These are phyloP conservation scores for Tillandsia fasciculata DNA, from an alignment of 176 grass and related monocot species.

Conservation along the genomic window DNA sequence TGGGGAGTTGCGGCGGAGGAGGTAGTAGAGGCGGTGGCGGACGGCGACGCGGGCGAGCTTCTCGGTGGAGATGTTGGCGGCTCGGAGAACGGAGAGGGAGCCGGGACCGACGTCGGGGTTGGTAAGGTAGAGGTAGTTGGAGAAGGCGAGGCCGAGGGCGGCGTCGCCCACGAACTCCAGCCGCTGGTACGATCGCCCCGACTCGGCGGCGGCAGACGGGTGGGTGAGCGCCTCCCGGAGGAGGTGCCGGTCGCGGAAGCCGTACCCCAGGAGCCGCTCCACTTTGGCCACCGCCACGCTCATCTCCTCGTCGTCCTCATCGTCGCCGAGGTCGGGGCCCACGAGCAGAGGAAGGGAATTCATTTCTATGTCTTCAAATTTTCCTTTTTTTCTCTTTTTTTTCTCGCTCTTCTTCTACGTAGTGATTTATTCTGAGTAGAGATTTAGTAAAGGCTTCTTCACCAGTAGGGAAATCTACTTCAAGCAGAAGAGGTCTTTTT, in stretches of 20 bases:
- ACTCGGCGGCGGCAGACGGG: conserved; percentile 18
- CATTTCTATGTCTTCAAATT: no score
- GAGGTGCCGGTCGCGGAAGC: conserved; percentile 37
- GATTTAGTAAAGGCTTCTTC: no score
- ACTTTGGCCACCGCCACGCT: background rate
- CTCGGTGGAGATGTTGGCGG: conserved; percentile 69
- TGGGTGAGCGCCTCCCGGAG: conserved; percentile 72
- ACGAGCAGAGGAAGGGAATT: no score
- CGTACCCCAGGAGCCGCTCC: conserved; percentile 48
- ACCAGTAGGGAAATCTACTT: no score
- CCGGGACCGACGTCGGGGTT: conserved; percentile 42
- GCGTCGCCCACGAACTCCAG: conserved; percentile 83
- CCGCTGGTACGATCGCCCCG: conserved; percentile 38
- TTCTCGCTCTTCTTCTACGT: no score
- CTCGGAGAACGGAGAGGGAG: conserved; percentile 41
- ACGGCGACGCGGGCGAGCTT: conserved; percentile 66
- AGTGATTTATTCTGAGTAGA: no score
- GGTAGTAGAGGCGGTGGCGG: conserved; percentile 40
- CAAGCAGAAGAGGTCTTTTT: no score
- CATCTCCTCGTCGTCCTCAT: no score
- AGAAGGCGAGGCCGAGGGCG: conserved; percentile 44
- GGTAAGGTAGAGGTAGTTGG: conserved; percentile 40
- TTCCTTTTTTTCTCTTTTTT: no score
- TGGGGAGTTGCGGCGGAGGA: conserved; percentile 47
- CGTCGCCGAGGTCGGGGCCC: no score